Percentiles rank a stretch among this genome's conserved stretches.
Conservation (phyloP, 306 rosid genomes). For the Dryas drummondii region DNA sequence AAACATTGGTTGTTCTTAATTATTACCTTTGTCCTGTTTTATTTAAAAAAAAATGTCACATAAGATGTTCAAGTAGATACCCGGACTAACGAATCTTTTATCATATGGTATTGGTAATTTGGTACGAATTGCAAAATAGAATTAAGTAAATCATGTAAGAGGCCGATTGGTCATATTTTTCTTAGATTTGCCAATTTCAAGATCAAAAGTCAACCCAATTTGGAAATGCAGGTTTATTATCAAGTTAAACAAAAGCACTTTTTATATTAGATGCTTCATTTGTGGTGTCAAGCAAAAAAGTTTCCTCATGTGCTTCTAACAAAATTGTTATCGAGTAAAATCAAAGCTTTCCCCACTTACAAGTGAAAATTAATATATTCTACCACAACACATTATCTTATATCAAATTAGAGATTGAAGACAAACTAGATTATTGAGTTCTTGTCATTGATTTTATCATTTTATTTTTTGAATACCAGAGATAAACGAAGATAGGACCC, state of each 20-base stretch:
- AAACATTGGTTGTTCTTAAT: background rate
- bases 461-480: background rate
- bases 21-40: background rate
- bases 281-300: too few relatives aligned
- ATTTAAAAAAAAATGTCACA: background rate
- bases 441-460: background rate
- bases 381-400: too few relatives aligned
- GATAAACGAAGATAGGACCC: background rate
- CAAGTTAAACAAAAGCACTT: background rate
- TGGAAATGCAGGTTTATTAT: background rate
- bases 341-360: too few relatives aligned
- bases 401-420: background rate
- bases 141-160: background rate
- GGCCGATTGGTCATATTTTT: background rate
- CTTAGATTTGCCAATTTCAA: background rate
- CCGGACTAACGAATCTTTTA: constrained; percentile 10
- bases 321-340: too few relatives aligned
- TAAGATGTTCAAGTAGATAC: constrained; percentile 1
- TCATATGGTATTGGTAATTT: too few relatives aligned
- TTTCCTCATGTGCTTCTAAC: too few relatives aligned
- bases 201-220: constrained; percentile 9
- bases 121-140: background rate
- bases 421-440: background rate
- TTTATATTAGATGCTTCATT: too few relatives aligned
- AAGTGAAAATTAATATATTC: too few relatives aligned